Base-by-base conservation (phyloP, 208 protist species). In the Leishmania arabica region DNA sequence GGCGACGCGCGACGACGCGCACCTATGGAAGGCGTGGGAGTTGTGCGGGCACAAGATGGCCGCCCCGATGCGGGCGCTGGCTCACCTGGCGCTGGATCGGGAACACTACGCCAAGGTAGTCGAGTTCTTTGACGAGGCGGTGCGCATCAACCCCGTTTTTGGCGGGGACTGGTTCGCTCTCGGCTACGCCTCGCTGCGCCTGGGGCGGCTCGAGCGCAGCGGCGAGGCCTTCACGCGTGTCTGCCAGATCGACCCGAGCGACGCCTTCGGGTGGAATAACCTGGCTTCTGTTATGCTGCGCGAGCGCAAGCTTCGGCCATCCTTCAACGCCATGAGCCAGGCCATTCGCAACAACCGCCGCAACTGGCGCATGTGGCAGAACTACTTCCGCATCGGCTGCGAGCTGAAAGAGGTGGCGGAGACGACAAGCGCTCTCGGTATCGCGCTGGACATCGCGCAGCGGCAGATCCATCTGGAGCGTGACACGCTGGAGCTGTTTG, bases 261-360 rank as follows among this genome's bases (percentile, higher is more conserved):
- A 98, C 80, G 93, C 91, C 53, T 96, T 93, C 64, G 92, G 91
- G 74, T 99, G 97, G 96, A 98, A 95, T 84, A 99, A 99, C 85
- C 80, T 99, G 42, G 91, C 93, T 8, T 96, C 94, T 1, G 89
- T 96, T 71, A 85, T 97, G 80, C 81, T 98, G 74, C 96, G 87
- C 0, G 79, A 92, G 78, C 85, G 89, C 72, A 93, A 93, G 80
- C 87, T 96, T 58, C 88, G 94, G 9, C 94, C 95, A 6, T 95
- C 96, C 42, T 97, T 96, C 82, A 96, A 98, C 76, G 91, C 93
- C 9, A 95, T 97, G 91, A 95, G 91, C 81, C 95, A 98, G 78
- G 96, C 93, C 1, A 85, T 97, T 54, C 89, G 91, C 65, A 93
- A 96, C 87, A 96, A 97, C 79, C 88, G 94, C 24, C 84, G 91